Base-by-base conservation (phyloP, 306 rosid genomes). In the Vachellia collinsii region DNA sequence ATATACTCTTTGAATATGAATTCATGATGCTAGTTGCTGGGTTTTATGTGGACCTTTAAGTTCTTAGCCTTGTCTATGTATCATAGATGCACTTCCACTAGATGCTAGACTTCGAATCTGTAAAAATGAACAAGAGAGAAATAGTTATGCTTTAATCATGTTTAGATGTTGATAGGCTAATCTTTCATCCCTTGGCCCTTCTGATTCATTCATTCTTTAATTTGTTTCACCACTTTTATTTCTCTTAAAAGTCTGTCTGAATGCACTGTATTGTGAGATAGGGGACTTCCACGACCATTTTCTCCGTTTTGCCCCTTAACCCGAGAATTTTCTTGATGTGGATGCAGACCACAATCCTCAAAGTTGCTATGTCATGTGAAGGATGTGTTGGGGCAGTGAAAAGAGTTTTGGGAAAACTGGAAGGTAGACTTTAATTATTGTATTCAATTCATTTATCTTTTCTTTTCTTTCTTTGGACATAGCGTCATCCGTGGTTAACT, bases 331-430 rank as follows among this genome's bases (percentile, higher is more conserved):
- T 68, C 42, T 75, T 36, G 38, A 66, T 78, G 61, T 79, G 74
- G 4, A 81, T 78, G 88, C 92, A 93, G 99, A 95, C 94, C 41
- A 91, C 90, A 25, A 93, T 90, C 64, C 98, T 95, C 83, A 93
- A 93, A 86, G 99, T 95, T 81, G 92, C 84, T 10, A 95, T 95
- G 99, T 90, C 99, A 22, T 95, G 99, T 65, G 84, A 89, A 85
- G 97, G 98, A 20, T 95, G 98, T 72, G 89, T 83, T 74, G 99
- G 98, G 48, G 99, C 98, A 4, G 99, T 95, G 80, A 91, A 88
- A 71, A 90, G 98, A 85, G 99, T 93, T 72, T 86, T 93, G 88
- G 99, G 88, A 14, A 95, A 95, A 78, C 56, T 95, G 87, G 94
- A 93, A 88, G 99, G 99, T 95, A 87, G 22, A 72, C 77, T 77